phyloP scores from a whole-genome alignment of 805 yeast genomes.

The Hemisphaericaspora nanyangensis region DNA sequence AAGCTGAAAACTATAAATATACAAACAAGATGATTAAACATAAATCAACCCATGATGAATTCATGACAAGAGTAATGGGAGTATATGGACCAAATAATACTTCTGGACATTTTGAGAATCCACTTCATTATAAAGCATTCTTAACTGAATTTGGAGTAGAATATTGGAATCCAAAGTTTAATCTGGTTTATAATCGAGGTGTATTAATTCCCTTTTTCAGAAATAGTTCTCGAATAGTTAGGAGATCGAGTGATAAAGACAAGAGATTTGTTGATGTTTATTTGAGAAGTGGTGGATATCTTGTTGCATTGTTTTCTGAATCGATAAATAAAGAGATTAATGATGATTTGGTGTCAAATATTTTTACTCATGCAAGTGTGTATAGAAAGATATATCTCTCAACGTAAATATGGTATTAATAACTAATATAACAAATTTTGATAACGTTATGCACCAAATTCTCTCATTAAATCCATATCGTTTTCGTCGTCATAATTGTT shows the following conservation, averaged over 20 bases:
- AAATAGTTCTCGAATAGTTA: constrained; percentile 40
- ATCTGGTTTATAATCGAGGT: constrained; percentile 43
- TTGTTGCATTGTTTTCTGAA: constrained; percentile 45
- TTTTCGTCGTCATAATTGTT: constrained; percentile 20
- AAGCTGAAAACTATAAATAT: constrained; percentile 40
- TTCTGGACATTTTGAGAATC: constrained; percentile 27
- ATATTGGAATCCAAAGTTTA: constrained; percentile 28
- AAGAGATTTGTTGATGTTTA: constrained; percentile 36
- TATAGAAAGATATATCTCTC: constrained; percentile 45
- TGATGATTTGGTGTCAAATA: constrained; percentile 40
- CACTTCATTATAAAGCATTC: constrained; percentile 43
- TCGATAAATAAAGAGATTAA: constrained; percentile 16
- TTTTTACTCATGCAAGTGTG: constrained; percentile 44
- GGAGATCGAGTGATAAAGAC: constrained; percentile 19
- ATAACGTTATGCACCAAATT: constrained; percentile 25
- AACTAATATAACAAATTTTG: too few relatives aligned
- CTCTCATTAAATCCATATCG: constrained; percentile 36
- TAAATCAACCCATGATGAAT: constrained; percentile 28
- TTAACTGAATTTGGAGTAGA: constrained; percentile 51
- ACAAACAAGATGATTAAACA: constrained; percentile 31
- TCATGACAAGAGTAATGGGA: constrained; percentile 46
- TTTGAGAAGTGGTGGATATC: constrained; percentile 49
- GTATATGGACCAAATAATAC: constrained; percentile 25
- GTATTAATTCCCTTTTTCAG: constrained; percentile 51
- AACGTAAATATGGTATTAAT: too few relatives aligned